Percentiles rank a stretch among this genome's conserved stretches.
phyloP scores from a whole-genome alignment of 2,329 filamentous ascomycete genomes.

The Berkeleyomyces basicola region DNA sequence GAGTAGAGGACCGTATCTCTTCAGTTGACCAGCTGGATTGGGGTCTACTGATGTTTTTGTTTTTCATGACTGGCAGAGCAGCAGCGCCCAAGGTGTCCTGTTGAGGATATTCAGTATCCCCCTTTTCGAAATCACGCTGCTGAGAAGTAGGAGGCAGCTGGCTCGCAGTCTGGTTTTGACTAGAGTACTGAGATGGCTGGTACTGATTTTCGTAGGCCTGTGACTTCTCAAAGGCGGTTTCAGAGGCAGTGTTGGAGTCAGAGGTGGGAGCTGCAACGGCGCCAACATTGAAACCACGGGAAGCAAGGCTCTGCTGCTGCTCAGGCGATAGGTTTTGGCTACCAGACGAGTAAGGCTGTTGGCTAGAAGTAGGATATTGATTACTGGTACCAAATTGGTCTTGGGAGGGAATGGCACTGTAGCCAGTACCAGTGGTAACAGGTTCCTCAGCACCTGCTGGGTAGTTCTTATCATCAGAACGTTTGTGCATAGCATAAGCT shows the following conservation, averaged over 20 bases:
- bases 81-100: background rate
- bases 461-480: background rate
- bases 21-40: constrained; percentile 12
- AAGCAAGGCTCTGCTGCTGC: background rate
- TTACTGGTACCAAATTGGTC: background rate
- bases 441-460: background rate
- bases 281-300: constrained; percentile 2
- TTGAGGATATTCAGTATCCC: background rate
- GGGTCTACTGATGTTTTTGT: constrained; percentile 2
- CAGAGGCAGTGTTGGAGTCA: background rate
- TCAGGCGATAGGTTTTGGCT: background rate
- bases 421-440: background rate
- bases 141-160: background rate
- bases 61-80: background rate
- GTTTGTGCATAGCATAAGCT: background rate
- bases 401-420: constrained; percentile 1
- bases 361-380: constrained; percentile 1
- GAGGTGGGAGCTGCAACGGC: background rate
- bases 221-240: background rate
- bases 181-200: background rate
- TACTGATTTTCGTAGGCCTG: background rate
- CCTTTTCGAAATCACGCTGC: constrained; percentile 1
- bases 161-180: background rate
- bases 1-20: constrained; percentile 7
- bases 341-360: background rate